A percentile compares a stretch with the other conserved stretches of the same genome.
Conservation (phyloP, 202 grass and related monocot genomes). For the Setaria viridis region DNA sequence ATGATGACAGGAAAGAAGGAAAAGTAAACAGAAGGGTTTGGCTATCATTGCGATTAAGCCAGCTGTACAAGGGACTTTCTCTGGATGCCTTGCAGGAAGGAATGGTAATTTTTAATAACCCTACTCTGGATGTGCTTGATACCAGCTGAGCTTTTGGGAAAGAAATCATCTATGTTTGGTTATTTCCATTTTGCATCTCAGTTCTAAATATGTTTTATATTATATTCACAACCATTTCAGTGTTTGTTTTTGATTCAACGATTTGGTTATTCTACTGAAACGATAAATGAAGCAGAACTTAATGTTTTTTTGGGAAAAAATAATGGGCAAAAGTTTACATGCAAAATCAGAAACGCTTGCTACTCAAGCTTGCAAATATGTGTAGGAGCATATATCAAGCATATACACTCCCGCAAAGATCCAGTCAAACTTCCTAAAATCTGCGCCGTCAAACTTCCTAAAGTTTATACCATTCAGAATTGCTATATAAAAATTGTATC, state of each 20-base stretch:
- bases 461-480: not conserved
- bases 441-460: not conserved
- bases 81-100: slow-evolving; percentile 90
- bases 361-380: too few species aligned
- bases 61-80: slow-evolving; percentile 81
- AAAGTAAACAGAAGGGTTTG: slow-evolving; percentile 85
- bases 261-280: slow-evolving; percentile 24
- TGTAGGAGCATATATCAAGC: too few species aligned
- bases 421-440: not conserved
- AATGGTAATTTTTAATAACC: slow-evolving; percentile 69
- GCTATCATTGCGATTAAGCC: slow-evolving; percentile 79
- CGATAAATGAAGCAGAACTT: not conserved
- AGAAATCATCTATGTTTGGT: slow-evolving; percentile 4
- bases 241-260: not conserved
- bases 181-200: not conserved
- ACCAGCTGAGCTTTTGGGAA: slow-evolving; percentile 17
- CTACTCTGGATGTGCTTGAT: slow-evolving; percentile 22
- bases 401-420: too few species aligned
- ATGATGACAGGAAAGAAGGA: slow-evolving; percentile 91
- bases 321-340: not conserved
- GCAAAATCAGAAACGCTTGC: too few species aligned
- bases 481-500: not conserved
- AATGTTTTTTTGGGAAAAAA: not conserved
- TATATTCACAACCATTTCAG: not conserved
- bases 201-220: slow-evolving; percentile 20